Conservation (phyloP, 495 filamentous ascomycete species). For the Penicillium atrosanguineum region DNA sequence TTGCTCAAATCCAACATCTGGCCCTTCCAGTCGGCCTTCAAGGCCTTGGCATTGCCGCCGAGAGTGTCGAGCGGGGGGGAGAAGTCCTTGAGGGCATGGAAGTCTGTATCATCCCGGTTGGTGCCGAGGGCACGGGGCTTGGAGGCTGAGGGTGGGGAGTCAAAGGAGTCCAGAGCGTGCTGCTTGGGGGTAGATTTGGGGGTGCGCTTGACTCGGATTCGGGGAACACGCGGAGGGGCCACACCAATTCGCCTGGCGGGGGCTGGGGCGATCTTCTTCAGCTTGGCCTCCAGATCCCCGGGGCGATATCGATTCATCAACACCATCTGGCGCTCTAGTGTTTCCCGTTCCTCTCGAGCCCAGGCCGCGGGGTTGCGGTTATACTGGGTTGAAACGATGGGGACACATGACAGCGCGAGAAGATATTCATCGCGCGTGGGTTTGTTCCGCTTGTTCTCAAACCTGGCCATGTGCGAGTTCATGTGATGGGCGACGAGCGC, state of each 20-base stretch:
- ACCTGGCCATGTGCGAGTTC: constrained; percentile 54
- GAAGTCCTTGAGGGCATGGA: constrained; percentile 71
- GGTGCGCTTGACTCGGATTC: constrained; percentile 45
- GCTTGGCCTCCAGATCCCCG: constrained; percentile 25
- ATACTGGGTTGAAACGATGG: constrained; percentile 59
- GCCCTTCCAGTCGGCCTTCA: constrained; percentile 89
- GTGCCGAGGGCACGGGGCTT: constrained; percentile 48
- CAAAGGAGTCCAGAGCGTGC: constrained; percentile 44
- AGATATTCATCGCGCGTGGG: constrained; percentile 70
- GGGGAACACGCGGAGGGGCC: constrained; percentile 30
- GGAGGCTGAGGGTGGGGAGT: constrained; percentile 34
- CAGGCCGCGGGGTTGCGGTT: constrained; percentile 57
- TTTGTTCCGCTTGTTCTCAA: constrained; percentile 57
- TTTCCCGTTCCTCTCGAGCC: constrained; percentile 61
- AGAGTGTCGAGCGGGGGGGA: constrained; percentile 71
- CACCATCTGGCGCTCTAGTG: constrained; percentile 49
- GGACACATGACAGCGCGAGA: constrained; percentile 63
- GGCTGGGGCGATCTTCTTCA: constrained; percentile 51
- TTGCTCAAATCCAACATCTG: constrained; percentile 73
- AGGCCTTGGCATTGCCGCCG: constrained; percentile 57
- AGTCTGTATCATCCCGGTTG: constrained; percentile 85
- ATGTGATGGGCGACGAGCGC: constrained; percentile 65
- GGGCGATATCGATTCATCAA: constrained; percentile 45
- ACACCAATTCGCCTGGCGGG: constrained; percentile 30
- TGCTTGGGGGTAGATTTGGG: constrained; percentile 48